Conservation (phyloP, 495 filamentous ascomycete genomes). For the Daldinia loculata region DNA sequence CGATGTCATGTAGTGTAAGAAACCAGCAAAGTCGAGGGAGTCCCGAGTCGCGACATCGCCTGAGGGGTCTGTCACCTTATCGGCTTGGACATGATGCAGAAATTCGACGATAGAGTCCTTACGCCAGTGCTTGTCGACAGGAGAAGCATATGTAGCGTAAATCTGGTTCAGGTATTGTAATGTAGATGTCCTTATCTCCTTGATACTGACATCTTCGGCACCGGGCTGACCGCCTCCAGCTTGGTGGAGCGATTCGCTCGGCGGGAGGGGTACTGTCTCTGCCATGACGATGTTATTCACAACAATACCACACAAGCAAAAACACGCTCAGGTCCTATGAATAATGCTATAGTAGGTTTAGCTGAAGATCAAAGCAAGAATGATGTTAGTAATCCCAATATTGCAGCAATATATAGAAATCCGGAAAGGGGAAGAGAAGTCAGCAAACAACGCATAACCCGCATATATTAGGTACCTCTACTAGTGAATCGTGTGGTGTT, state of each 20-base stretch:
- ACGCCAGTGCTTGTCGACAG: slow-evolving; percentile 46
- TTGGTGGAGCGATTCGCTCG: slow-evolving; percentile 44
- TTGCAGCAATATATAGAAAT: slow-evolving; percentile 14
- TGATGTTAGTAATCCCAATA: not conserved
- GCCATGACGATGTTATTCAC: slow-evolving; percentile 36
- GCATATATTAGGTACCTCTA: not conserved
- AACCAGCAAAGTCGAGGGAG: slow-evolving; percentile 58
- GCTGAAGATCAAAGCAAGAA: not conserved
- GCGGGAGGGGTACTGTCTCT: slow-evolving; percentile 34
- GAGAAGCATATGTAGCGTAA: slow-evolving; percentile 48
- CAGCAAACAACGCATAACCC: slow-evolving; percentile 15
- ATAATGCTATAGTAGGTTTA: not conserved
- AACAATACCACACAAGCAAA: not conserved
- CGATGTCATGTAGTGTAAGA: slow-evolving; percentile 70
- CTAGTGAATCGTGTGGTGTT: slow-evolving; percentile 9
- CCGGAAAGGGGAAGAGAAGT: slow-evolving; percentile 21
- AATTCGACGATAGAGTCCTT: slow-evolving; percentile 51
- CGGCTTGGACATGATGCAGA: slow-evolving; percentile 49
- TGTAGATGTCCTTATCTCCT: slow-evolving; percentile 43
- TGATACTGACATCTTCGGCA: slow-evolving; percentile 41
- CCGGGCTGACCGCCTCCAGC: slow-evolving; percentile 50
- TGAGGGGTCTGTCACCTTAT: slow-evolving; percentile 45
- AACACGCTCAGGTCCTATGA: not conserved
- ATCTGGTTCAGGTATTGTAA: slow-evolving; percentile 51
- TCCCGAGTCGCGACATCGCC: slow-evolving; percentile 51